phyloP scores from a whole-genome alignment of 2,329 filamentous ascomycete genomes.

The Zymoseptoria crescenta region DNA sequence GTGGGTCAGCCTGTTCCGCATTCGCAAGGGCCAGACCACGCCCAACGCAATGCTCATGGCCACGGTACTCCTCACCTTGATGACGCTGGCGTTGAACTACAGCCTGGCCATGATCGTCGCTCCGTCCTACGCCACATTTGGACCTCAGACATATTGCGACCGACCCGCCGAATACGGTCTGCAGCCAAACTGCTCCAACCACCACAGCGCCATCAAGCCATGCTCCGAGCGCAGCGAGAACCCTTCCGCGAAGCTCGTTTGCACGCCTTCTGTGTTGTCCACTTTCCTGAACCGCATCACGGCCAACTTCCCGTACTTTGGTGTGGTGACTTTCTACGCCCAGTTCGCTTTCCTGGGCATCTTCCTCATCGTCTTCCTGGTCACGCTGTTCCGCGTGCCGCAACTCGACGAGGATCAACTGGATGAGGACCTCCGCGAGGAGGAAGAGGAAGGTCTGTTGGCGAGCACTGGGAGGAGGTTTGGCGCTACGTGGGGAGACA shows the following conservation, averaged over 20 bases:
- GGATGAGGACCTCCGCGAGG: constrained; percentile 82
- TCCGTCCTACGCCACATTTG: constrained; percentile 89
- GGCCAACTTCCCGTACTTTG: constrained; percentile 92
- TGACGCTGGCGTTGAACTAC: constrained; percentile 88
- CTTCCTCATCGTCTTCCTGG: constrained; percentile 73
- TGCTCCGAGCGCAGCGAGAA: constrained; percentile 73
- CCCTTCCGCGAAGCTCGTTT: constrained; percentile 66
- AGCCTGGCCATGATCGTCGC: constrained; percentile 87
- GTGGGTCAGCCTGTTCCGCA: constrained; percentile 88
- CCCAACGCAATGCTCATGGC: constrained; percentile 87
- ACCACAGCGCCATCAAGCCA: constrained; percentile 63
- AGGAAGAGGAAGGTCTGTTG: constrained; percentile 87
- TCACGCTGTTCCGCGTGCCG: constrained; percentile 72
- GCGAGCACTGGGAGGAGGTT: constrained; percentile 76
- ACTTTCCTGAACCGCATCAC: constrained; percentile 90
- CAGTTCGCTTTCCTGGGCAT: constrained; percentile 82
- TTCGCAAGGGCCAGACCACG: constrained; percentile 78
- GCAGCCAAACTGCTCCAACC: constrained; percentile 66
- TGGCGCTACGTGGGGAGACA: constrained; percentile 81
- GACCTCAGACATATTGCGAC: constrained; percentile 89
- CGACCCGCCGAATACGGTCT: constrained; percentile 55
- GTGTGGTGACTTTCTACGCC: constrained; percentile 87
- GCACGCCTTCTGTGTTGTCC: constrained; percentile 83
- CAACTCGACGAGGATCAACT: constrained; percentile 66
- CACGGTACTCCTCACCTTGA: constrained; percentile 82